These are phyloP conservation scores for Lagerstroemia speciosa DNA, from an alignment of 345 rosid genomes.

Conservation along the genomic window DNA sequence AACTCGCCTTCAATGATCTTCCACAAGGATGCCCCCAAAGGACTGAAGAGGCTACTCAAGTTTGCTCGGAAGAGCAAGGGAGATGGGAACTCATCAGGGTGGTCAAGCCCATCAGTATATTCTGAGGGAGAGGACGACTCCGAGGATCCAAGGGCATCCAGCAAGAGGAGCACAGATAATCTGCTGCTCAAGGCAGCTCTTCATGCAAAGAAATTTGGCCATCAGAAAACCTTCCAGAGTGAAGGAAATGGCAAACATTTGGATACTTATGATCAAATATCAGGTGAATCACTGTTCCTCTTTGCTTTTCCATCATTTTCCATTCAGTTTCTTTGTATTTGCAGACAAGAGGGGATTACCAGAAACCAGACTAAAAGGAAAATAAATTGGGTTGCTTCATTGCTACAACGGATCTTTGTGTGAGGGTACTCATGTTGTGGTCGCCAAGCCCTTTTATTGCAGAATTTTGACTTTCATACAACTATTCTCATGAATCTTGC, in stretches of 20 bases:
- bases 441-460: neutral
- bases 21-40: slow-evolving; percentile 60
- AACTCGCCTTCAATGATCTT: slow-evolving; percentile 43
- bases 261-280: slow-evolving; percentile 20
- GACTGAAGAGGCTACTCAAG: slow-evolving; percentile 56
- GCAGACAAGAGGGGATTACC: too few species aligned
- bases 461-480: neutral
- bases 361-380: too few species aligned
- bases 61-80: slow-evolving; percentile 64
- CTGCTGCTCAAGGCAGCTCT: slow-evolving; percentile 35
- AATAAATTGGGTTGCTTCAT: too few species aligned
- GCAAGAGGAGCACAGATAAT: slow-evolving; percentile 41
- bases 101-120: slow-evolving; percentile 56
- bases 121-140: slow-evolving; percentile 62
- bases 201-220: slow-evolving; percentile 33
- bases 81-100: slow-evolving; percentile 44
- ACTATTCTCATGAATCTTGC: slow-evolving; percentile 5
- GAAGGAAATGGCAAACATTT: slow-evolving; percentile 12
- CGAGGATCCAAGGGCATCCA: slow-evolving; percentile 37
- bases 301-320: neutral
- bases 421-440: too few species aligned
- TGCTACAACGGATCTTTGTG: too few species aligned
- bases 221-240: slow-evolving; percentile 16
- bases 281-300: slow-evolving; percentile 24
- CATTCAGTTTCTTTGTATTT: too few species aligned